Evolutionary conservation across 1,139 yeast species (phyloP).

Genomic region (Debaryomyces subglobosus): DNA sequence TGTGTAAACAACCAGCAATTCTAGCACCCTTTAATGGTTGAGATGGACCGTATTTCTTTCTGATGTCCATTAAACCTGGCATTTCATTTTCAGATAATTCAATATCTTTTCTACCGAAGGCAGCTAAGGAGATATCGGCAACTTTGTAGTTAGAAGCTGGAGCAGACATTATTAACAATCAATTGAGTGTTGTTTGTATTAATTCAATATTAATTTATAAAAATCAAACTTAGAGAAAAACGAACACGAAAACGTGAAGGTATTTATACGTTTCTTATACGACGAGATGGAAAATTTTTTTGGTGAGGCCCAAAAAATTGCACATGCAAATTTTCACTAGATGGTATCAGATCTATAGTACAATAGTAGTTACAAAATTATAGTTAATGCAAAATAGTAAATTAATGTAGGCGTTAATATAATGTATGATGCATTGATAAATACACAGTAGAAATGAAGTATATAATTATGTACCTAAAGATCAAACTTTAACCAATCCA

Average conservation of each 20-base stretch:
- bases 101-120: constrained; percentile 99
- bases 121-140: constrained; percentile 98
- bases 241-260: constrained; percentile 3
- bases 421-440: not conserved
- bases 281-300: constrained; percentile 6
- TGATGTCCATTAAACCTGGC: constrained; percentile 99
- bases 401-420: not conserved
- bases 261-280: constrained; percentile 6
- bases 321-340: constrained; percentile 4
- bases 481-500: constrained; percentile 54
- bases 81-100: constrained; percentile 99
- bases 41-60: constrained; percentile 86
- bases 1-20: constrained; percentile 98
- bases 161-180: constrained; percentile 26
- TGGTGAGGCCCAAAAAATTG: constrained; percentile 4
- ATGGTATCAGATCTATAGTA: not conserved
- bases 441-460: not conserved
- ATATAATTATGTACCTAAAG: constrained; percentile 21
- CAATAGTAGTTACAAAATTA: not conserved
- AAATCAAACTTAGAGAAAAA: constrained; percentile 2
- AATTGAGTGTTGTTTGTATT: constrained; percentile 3
- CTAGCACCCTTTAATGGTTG: constrained; percentile 99
- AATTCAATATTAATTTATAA: constrained; percentile 1
- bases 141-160: constrained; percentile 76
- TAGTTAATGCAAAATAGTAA: not conserved